These are phyloP conservation scores for Pseudogymnoascus sp. DNA, from an alignment of 2,329 filamentous ascomycete genomes.

Conservation along the genomic window DNA sequence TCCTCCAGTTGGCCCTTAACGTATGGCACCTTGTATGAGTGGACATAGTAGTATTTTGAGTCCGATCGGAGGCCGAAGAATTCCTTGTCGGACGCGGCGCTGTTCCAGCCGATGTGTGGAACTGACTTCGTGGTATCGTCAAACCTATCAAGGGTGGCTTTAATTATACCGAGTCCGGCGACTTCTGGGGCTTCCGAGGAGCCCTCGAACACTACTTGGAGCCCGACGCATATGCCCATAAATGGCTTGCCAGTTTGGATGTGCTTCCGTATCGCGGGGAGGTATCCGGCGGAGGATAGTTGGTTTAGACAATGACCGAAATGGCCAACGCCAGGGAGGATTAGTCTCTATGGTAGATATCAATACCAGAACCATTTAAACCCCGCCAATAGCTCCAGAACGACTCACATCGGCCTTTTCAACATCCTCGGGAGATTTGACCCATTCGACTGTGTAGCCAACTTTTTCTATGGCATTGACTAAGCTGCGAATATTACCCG, in stretches of 20 bases:
- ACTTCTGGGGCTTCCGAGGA: constrained; percentile 70
- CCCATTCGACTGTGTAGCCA: constrained; percentile 88
- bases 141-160: constrained; percentile 65
- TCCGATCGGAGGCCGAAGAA: constrained; percentile 71
- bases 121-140: constrained; percentile 72
- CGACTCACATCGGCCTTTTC: constrained; percentile 66
- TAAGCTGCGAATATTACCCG: constrained; percentile 89
- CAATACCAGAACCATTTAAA: constrained; percentile 7
- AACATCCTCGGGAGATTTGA: constrained; percentile 76
- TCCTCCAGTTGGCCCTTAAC: constrained; percentile 62
- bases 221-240: constrained; percentile 92
- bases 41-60: constrained; percentile 98
- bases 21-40: constrained; percentile 84
- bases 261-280: constrained; percentile 73
- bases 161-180: constrained; percentile 67
- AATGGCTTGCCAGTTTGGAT: constrained; percentile 91
- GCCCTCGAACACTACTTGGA: constrained; percentile 82
- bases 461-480: constrained; percentile 97
- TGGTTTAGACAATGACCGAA: constrained; percentile 93
- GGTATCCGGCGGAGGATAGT: constrained; percentile 71
- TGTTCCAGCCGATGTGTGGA: constrained; percentile 99
- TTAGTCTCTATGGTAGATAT: constrained; percentile 59
- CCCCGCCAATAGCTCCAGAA: background rate
- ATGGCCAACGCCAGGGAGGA: constrained; percentile 92
- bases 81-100: constrained; percentile 52